Conservation (phyloP, 1,284 basidiomycete species). For the Dichomitus squalens region DNA sequence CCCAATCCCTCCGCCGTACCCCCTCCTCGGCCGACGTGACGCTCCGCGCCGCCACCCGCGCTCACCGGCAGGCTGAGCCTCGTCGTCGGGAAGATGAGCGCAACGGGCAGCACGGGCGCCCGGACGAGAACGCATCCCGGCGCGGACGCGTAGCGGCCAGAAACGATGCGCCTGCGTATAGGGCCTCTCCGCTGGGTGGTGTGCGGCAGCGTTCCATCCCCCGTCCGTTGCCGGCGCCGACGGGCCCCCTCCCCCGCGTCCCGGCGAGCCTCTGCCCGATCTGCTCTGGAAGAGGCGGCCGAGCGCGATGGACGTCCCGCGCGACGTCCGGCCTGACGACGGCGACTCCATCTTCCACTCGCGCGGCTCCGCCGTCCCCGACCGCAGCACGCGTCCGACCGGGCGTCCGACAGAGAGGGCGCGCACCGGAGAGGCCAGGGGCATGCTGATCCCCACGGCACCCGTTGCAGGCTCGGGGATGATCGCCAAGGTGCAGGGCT, state of each 20-base stretch:
- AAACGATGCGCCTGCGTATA: slow-evolving; percentile 5
- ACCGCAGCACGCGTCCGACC: neutral
- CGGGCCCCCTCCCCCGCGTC: neutral
- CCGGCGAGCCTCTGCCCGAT: neutral
- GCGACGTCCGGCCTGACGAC: slow-evolving; percentile 14
- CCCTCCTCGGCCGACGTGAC: slow-evolving; percentile 11
- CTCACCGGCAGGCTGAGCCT: neutral
- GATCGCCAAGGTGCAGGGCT: neutral
- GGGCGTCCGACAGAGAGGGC: neutral
- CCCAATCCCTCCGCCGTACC: slow-evolving; percentile 5
- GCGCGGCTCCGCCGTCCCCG: slow-evolving; percentile 5
- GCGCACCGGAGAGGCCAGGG: neutral
- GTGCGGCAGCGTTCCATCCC: neutral
- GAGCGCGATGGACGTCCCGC: slow-evolving; percentile 14
- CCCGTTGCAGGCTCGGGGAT: neutral
- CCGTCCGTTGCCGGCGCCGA: neutral
- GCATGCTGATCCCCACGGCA: neutral
- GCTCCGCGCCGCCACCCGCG: neutral
- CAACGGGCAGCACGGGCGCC: neutral
- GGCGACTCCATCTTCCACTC: slow-evolving; percentile 3
- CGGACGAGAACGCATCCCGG: slow-evolving; percentile 5
- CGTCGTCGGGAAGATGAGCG: slow-evolving; percentile 4
- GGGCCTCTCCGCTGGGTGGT: slow-evolving; percentile 11
- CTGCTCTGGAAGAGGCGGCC: slow-evolving; percentile 1
- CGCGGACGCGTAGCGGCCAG: neutral